phyloP scores from a whole-genome alignment of 176 grass and related monocot genomes.

The Triticum timopheevii region DNA sequence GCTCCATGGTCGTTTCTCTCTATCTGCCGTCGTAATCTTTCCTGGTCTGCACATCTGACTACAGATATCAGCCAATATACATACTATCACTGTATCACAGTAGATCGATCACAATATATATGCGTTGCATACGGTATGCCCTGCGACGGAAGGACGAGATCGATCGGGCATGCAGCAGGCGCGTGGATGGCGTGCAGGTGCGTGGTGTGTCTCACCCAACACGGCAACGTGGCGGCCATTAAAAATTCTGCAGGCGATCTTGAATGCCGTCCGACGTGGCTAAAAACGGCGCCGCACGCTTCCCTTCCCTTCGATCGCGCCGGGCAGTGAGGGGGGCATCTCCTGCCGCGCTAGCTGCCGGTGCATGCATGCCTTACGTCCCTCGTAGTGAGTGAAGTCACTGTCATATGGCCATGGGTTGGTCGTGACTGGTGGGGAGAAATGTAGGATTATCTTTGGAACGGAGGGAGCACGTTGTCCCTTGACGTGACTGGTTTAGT shows the following conservation, averaged over 20 bases:
- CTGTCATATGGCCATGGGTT: no score
- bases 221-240: constrained; percentile 33
- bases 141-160: no score
- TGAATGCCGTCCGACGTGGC: neutral
- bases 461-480: no score
- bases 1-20: neutral
- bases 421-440: no score
- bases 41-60: constrained; percentile 15
- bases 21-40: neutral
- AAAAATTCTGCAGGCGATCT: neutral
- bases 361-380: no score
- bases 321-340: neutral
- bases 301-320: neutral
- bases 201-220: neutral
- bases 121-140: no score
- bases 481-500: no score
- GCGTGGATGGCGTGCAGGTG: neutral
- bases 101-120: no score
- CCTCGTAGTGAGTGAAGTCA: no score
- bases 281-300: neutral
- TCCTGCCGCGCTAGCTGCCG: neutral
- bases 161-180: neutral
- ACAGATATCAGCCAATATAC: no score
- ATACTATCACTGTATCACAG: no score
- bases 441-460: no score